Evolutionary conservation across 129 eudicot species (phyloP), one percentile per base, ranked within the genome.

Genomic region (Deinandra increscens): DNA sequence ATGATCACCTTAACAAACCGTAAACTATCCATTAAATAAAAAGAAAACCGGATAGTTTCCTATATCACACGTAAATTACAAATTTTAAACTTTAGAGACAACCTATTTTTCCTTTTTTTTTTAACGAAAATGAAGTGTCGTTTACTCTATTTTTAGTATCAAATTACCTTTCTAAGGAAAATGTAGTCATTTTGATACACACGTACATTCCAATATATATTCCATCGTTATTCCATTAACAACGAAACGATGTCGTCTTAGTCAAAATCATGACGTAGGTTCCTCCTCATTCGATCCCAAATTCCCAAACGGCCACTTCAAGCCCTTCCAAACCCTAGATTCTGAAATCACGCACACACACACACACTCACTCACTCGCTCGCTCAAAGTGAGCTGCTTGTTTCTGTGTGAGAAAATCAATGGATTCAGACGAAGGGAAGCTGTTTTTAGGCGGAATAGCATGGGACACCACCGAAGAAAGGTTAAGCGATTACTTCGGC

Each of bases 401-500:
- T 63, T 31, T 66, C 63, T 36, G 80, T 42, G 70, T 60, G 76
- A 18, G 7, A 64, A 50, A n/a, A 36, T 8, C 78, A 7, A 84
- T 76, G 86, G 87, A 81, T 64, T 68, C 84, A 7, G 91, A 85
- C 53, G 82, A 82, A 68, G 91, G 85, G 22, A 85, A 85, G 73
- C 62, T 85, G n/a, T 85, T 85, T 65, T 49, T 85, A 36, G 91
- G 91, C 6, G 91, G 91, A 29, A 85, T 85, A 49, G 82, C 91
- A 15, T 82, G 91, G 91, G 85, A 85, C 11, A 85, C 87, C 9
- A 80, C 75, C 10, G 91, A 85, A 33, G 81, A 82, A 58, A 68
- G 78, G 4, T 74, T 84, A 7, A 71, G 51, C 6, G 89, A 84
- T 41, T 75, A 89, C 76, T 89, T 89, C 61, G 63, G 77, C 68